Evolutionary conservation across 2,329 filamentous ascomycete species (phyloP), one percentile per base, ranked within the genome.

Genomic region (Neurospora sp.): DNA sequence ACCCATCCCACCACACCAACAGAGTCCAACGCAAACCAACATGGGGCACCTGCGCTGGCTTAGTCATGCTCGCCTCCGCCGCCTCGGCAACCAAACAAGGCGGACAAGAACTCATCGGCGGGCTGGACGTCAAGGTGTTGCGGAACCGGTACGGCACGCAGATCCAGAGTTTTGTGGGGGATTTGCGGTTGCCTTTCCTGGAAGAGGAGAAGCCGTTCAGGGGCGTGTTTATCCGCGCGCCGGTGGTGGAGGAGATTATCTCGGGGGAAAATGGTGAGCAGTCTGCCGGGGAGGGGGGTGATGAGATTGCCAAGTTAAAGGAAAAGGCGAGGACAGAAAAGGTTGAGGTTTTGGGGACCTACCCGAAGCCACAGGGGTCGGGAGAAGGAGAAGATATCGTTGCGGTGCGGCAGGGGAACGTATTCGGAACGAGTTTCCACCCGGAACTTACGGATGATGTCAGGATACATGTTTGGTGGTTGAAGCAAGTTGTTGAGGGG

Each of bases 131-230:
- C 41, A 86, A 92, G 66, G 94, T 98, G 39, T 93, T 96, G 77
- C 87, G 96, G 66, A 99, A 98, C 77, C 93, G 97, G 79, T 99
- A 97, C 77, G 96, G 96, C 3, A 88, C 95, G 69, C 96, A 99
- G 80, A 90, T 91, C 15, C 93, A 98, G 81, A 96, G 92, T 77
- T 98, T 98, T 79, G 89, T 96, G 76, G 89, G 91, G 0, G 86
- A 88, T 66, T 80, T 97, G 39, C 81, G 90, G 15, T 82, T 97
- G 33, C 88, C 90, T 0, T 96, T 97, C 76, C 82, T 97, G 74
- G 75, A 77, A 19, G 75, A 70, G 12, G 69, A 67, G 74, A 75
- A 33, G 66, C 74, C 69, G 65, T 98, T 96, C 77, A 88, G 88
- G 2, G 92, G 90, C 1, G 91, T 98, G 39, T 99, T 99, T 79